These are phyloP conservation scores for Fallopia convolvulus DNA, from an alignment of 148 eudicot genomes.

Conservation along the genomic window DNA sequence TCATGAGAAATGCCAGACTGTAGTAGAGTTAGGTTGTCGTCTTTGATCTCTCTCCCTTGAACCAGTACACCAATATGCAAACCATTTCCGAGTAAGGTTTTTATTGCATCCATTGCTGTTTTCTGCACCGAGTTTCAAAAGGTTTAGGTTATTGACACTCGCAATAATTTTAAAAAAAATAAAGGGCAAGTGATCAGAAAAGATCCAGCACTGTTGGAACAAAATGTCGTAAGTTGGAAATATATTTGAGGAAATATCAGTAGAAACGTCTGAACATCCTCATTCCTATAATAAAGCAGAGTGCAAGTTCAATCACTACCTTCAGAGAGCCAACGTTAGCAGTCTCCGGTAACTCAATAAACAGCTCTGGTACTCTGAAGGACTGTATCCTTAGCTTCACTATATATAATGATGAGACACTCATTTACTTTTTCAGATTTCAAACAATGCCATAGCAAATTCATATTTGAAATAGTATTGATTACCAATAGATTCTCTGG, in stretches of 20 bases:
- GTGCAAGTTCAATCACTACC: slow-evolving; percentile 27
- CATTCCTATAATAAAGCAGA: too few relatives aligned
- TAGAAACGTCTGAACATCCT: too few relatives aligned
- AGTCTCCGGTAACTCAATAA: slow-evolving; percentile 81
- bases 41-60: slow-evolving; percentile 86
- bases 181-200: neutral
- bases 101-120: slow-evolving; percentile 87
- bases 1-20: slow-evolving; percentile 72
- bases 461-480: slow-evolving; percentile 22
- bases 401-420: slow-evolving; percentile 45
- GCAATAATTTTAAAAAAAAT: too few relatives aligned
- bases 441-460: slow-evolving; percentile 20
- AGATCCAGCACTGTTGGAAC: neutral
- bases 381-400: slow-evolving; percentile 94
- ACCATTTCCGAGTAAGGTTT: slow-evolving; percentile 73
- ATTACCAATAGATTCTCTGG: slow-evolving; percentile 74
- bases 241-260: neutral
- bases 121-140: slow-evolving; percentile 38
- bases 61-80: slow-evolving; percentile 72
- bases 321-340: slow-evolving; percentile 85
- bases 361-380: slow-evolving; percentile 83
- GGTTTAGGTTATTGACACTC: too few relatives aligned
- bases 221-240: slow-evolving; percentile 3
- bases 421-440: slow-evolving; percentile 14
- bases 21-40: slow-evolving; percentile 62